Evolutionary conservation across 75 land plant genomes (phyloP), one percentile per base, ranked within the genome.

Genomic region (Gnetum montanum): DNA sequence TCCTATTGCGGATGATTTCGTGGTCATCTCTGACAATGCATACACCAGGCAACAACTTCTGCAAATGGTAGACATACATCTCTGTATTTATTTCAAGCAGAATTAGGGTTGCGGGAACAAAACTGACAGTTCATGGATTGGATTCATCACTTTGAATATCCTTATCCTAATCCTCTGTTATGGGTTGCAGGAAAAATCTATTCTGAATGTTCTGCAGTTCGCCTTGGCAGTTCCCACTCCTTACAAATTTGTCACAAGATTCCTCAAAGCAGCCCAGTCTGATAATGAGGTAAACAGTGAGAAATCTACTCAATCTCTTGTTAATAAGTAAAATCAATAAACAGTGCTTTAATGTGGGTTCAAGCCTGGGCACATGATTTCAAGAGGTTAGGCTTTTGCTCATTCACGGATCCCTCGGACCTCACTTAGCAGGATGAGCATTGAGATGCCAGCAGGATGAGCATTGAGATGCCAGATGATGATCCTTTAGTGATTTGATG

Each of bases 221-320:
- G 79, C 88, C 43, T 46, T 92, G 59, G 73, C 90, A 40, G 74
- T 84, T 1, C 97, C 95, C 29, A 92, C 97, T 7, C 84, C 89
- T 10, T 92, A 84, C 57, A 86, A 84, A 6, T 92, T 88, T 74
- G 62, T 92, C 74, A 80, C 64, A 48, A 76, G 97, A 49, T 85
- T 76, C 40, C 77, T 92, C 41, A 92, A 92, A 61, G 94, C 95
- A 34, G 84, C 84, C 12, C 61, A 69, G 11, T 66, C 72, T 27
- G 94, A 91, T 41, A 57, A 49, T 45, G 70, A 87, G 84, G 92
- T 87, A 57, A 18, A 48, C 41, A 44, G 22, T 2, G 16, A 3
- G 13, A n/a, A n/a, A n/a, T n/a, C n/a, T n/a, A n/a, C n/a, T n/a
- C n/a, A n/a, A n/a, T n/a, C n/a, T n/a, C n/a, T n/a, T n/a, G n/a